Base-by-base conservation (phyloP, 2,329 filamentous ascomycete genomes). In the Zymoseptoria crescenta region DNA sequence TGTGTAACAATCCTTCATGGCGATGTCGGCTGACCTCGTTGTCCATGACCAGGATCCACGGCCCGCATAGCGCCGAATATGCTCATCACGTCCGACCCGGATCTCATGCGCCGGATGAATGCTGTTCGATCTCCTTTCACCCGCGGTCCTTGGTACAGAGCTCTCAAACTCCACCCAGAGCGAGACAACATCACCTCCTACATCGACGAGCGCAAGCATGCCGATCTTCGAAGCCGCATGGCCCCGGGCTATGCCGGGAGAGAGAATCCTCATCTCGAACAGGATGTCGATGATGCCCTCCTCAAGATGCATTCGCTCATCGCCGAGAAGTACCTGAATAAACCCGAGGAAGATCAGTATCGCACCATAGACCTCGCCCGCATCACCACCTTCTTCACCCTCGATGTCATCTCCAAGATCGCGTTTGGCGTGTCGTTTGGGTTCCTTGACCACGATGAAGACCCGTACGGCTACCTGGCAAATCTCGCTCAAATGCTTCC, bases 381-480 rank as follows among this genome's bases (percentile, higher is more conserved):
- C 3, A 63, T 72, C 10, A 72, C 70, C 1, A 72, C 69, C 8
- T 76, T 69, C 68, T 76, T 76, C 69, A 76, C 74, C 2, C 67
- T 76, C 21, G 74, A 76, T 62, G 72, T 75, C 24, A 75, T 76
- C 59, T 75, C 73, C 1, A 71, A 73, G 56, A 64, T 76, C 29
- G 74, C 74, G 7, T 76, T 76, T 57, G 74, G 73, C 4, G 71
- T 78, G 54, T 67, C 75, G 0, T 81, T 83, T 60, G 80, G 80
- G 10, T 79, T 78, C 62, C 64, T 83, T 0, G 74, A 75, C n/a
- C 65, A 72, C 4, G 78, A 83, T 63, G 67, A 71, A 3, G 80
- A 83, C 60, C 73, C 78, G 0, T 79, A 77, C 63, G 75, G 75
- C 55, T 82, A 80, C 64, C 76, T 82, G 55, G 67, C 73, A 55